Base-by-base conservation (phyloP, 257 asterid genomes). In the Anisodus tanguticus region DNA sequence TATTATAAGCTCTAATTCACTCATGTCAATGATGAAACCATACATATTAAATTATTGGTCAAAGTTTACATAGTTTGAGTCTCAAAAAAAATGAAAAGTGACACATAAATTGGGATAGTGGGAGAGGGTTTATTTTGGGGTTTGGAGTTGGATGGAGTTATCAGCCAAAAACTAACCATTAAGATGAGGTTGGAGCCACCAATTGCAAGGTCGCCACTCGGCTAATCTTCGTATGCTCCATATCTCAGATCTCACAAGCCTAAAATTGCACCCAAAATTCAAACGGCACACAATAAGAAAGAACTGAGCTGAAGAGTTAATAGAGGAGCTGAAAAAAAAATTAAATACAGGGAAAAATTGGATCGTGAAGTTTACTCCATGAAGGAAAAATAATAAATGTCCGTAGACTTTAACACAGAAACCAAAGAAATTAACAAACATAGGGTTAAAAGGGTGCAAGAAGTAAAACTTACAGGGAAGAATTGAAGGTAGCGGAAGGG, bases 151-250 rank as follows among this genome's bases (percentile, higher is more conserved):
- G 9, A 58, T 15, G 17, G 45, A 64, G 71, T 64, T 31, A 66
- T 66, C 63, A 37, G 82, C 8, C 16, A 15, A 80, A 79, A 43
- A 80, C 97, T 88, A 85, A 97, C 98, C 95, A 57, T 87, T 83
- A 31, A 90, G 93, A 66, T 80, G 87, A 37, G 90, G 93, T 85
- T 85, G 93, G 81, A 92, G 87, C 98, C 98, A 97, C 99, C 99
- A 97, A 82, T 88, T 87, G 93, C 97, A 97, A 84, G 99, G 97
- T 83, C 98, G 84, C 98, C 99, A 97, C 77, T 90, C 99, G 84
- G 90, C 87, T 85, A 91, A 16, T 85, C 98, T 92, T 76, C 89
- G 90, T 39, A 95, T 86, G 82, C 90, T 93, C 99, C 99, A 95
- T 87, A 97, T 93, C 89, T 90, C 92, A 4, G 92, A 89, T 83